These are phyloP conservation scores for Emmonsiellopsis sp. DNA, from an alignment of 2,329 filamentous ascomycete genomes.

Conservation along the genomic window DNA sequence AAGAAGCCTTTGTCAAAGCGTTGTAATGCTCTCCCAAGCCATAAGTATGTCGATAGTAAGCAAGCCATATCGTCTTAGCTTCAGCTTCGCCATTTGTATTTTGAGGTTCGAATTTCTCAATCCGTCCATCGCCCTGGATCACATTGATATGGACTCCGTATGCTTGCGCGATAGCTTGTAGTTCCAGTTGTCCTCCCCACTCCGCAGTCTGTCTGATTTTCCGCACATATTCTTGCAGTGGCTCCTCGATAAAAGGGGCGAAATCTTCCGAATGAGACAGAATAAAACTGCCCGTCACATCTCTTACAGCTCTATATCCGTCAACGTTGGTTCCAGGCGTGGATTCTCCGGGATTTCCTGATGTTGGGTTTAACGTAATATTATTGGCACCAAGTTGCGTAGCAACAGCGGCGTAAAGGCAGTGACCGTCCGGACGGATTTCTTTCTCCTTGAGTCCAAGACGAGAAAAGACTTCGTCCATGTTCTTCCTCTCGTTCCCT, in stretches of 20 bases:
- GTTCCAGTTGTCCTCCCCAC: conserved; percentile 91
- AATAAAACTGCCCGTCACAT: conserved; percentile 70
- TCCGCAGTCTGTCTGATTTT: conserved; percentile 82
- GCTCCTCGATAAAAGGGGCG: conserved; percentile 75
- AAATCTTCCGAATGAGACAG: conserved; percentile 66
- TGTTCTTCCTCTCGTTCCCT: conserved; percentile 57
- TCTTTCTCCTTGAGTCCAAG: conserved; percentile 62
- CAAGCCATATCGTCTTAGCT: conserved; percentile 63
- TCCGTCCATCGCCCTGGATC: conserved; percentile 68
- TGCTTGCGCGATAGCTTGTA: conserved; percentile 70
- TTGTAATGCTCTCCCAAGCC: conserved; percentile 97
- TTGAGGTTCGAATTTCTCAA: conserved; percentile 61
- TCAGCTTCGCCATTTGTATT: conserved; percentile 35
- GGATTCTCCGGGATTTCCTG: conserved; percentile 22
- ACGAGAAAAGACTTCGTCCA: conserved; percentile 57
- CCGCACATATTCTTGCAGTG: conserved; percentile 59
- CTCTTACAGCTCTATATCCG: conserved; percentile 58
- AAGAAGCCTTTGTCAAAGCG: conserved; percentile 52
- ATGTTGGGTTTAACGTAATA: conserved; percentile 26
- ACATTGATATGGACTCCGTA: conserved; percentile 77
- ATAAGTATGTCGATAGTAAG: conserved; percentile 90
- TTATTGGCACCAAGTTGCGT: conserved; percentile 59
- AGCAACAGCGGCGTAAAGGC: conserved; percentile 83
- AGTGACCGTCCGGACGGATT: conserved; percentile 87
- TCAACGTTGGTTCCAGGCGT: conserved; percentile 22